Evolutionary conservation across 2,329 filamentous ascomycete species (phyloP), one percentile per base, ranked within the genome.

Genomic region (Gnomoniopsis sp.): DNA sequence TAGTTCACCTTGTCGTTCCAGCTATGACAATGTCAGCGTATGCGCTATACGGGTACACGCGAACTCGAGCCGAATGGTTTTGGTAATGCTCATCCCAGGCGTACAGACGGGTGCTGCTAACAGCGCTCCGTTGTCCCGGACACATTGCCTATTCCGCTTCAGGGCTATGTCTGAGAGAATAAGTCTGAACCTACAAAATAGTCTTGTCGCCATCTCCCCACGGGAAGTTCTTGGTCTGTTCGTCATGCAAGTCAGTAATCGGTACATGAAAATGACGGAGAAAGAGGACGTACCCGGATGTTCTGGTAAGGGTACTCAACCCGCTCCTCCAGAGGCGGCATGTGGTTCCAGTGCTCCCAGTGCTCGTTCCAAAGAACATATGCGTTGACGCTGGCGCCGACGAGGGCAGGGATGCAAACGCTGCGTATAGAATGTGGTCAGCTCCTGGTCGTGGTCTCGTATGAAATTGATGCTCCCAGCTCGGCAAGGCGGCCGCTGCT

Each of bases 1-100:
- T 96, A 93, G 87, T 98, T 98, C 82, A 97, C 92, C 60, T 82
- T 84, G 66, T 88, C 81, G 79, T 98, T 98, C 95, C 95, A 99
- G 89, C 89, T 91, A 69, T 65, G 64, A 59, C 36, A 46, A 56
- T 38, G 62, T 71, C 59, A 67, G 66, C 46, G 51, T 41, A 38
- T 19, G 26, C 19, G 43, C n/a, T 11, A 46, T 7, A 46, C n/a
- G 21, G 36, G 12, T 4, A 41, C 4, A 11, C 12, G 14, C 4
- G 36, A n/a, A 14, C 17, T 4, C 12, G 36, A 12, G 12, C 36
- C 12, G 36, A n/a, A n/a, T 41, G 12, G n/a, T n/a, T n/a, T n/a
- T n/a, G n/a, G 36, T 12, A n/a, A 12, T 41, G 36, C 17, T 46
- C 43, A 46, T 21, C 3, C 43, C 43, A 17, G 36, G 36, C 36